Base-by-base conservation (phyloP, 371 early-diverging fungal species). In the Gilbertella persicaria region DNA sequence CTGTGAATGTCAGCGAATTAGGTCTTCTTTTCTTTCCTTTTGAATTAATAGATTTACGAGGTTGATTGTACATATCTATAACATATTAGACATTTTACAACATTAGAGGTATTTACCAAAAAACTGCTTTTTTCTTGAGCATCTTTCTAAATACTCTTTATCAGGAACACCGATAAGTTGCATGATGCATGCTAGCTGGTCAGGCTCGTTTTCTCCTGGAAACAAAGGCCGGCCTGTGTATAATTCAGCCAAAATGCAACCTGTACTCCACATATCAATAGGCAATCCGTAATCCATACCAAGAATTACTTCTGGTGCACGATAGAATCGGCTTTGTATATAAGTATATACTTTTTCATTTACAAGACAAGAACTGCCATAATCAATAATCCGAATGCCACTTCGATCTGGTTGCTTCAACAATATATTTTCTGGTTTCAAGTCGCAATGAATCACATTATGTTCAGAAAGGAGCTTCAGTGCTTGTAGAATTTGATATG, bases 221-320 rank as follows among this genome's bases (percentile, higher is more conserved):
- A 99, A 98, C 33, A 99, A 70, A 21, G 98, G 98, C 53, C 50
- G 61, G 14, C 92, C 93, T 0, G 90, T 88, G 47, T 89, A 82
- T 17, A 99, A 79, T 64, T 99, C 99, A 16, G 90, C 94, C 5
- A 98, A 79, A 37, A 99, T 98, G 70, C 99, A 99, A 0, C 99
- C 99, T 23, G 99, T 74, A 44, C 91, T 90, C 99, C 99, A 99
- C 86, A 99, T 95, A 72, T 99, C 99, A 56, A 99, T 94, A 2
- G 92, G 82, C 58, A 83, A 88, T 41, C 81, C 85, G 67, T 99
- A 99, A 1, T 83, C 75, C 61, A 89, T 49, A 50, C 94, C 96
- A 35, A 97, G 67, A 30, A 99, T 93, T 10, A 99, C 96, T 63
- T 98, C 98, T 10, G 98, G 97, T 14, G 93, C 90, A 30, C 99